Evolutionary conservation across 2,329 filamentous ascomycete genomes (phyloP).

Genomic region (Pseudocercospora macadamiae): DNA sequence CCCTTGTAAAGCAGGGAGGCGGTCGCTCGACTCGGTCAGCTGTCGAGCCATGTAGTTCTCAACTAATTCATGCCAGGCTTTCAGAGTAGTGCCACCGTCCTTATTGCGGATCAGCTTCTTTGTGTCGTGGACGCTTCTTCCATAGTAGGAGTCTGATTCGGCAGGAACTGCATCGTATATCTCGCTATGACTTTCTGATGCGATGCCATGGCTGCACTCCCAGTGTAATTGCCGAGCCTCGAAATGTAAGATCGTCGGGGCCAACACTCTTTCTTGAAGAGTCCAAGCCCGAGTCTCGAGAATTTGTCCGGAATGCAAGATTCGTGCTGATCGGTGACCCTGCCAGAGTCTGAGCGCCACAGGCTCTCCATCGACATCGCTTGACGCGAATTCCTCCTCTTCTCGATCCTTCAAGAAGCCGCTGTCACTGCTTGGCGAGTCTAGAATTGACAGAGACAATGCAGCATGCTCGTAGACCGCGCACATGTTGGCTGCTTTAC

Average conservation of each 20-base stretch:
- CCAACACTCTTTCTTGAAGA: not conserved
- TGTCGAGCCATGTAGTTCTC: constrained; percentile 10
- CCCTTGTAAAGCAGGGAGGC: constrained; percentile 17
- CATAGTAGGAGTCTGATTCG: not conserved
- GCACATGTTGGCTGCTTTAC: not conserved
- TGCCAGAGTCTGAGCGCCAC: too few species aligned
- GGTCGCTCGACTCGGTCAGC: constrained; percentile 6
- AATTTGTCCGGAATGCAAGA: not conserved
- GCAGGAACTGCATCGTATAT: not conserved
- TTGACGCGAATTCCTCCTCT: too few species aligned
- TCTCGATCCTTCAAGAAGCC: not conserved
- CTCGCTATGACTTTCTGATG: not conserved
- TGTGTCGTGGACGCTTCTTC: not conserved
- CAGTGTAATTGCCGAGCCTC: not conserved
- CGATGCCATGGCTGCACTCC: not conserved
- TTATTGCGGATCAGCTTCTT: not conserved
- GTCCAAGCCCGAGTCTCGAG: not conserved
- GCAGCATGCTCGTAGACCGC: not conserved
- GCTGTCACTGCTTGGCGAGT: not conserved
- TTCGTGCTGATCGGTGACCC: not conserved
- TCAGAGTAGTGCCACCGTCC: not conserved
- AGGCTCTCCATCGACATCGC: too few species aligned
- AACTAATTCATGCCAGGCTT: constrained; percentile 13
- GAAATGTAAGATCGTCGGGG: not conserved
- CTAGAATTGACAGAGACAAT: not conserved